A percentile compares a stretch with the other conserved stretches of the same genome.
Conservation (phyloP, 192 early-diverging fungal species). For the Coemansia sp. region DNA sequence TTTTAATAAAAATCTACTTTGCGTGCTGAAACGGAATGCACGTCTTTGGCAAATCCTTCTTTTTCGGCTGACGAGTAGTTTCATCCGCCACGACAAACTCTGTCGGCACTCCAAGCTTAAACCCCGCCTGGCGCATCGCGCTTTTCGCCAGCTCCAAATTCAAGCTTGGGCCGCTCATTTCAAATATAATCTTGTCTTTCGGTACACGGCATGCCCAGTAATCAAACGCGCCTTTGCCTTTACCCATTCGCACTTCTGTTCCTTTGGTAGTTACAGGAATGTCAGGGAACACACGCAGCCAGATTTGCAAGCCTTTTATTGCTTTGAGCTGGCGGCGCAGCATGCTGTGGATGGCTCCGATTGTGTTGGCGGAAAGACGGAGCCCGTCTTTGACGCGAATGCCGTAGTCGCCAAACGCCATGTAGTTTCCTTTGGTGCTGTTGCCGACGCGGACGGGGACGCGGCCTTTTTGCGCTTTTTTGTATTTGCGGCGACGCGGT, state of each 20-base stretch:
- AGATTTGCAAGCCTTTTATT: slow-evolving; percentile 84
- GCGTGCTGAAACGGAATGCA: slow-evolving; percentile 49
- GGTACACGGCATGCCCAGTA: slow-evolving; percentile 91
- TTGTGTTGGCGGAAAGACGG: slow-evolving; percentile 77
- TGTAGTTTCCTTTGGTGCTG: slow-evolving; percentile 82
- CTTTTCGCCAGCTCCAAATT: slow-evolving; percentile 65
- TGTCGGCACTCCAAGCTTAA: slow-evolving; percentile 47
- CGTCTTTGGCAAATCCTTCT: slow-evolving; percentile 41
- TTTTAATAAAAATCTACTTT: slow-evolving; percentile 40
- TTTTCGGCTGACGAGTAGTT: slow-evolving; percentile 46
- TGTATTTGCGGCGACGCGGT: slow-evolving; percentile 77
- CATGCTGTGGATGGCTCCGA: slow-evolving; percentile 72
- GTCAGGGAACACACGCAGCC: slow-evolving; percentile 88
- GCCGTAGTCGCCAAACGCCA: slow-evolving; percentile 91
- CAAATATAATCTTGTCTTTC: slow-evolving; percentile 86
- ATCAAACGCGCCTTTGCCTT: slow-evolving; percentile 93
- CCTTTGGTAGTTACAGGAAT: slow-evolving; percentile 91
- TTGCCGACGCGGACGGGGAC: slow-evolving; percentile 79
- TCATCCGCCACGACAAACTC: slow-evolving; percentile 47
- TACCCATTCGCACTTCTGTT: slow-evolving; percentile 94
- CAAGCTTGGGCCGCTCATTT: slow-evolving; percentile 75
- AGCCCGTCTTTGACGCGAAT: slow-evolving; percentile 83
- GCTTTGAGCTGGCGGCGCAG: slow-evolving; percentile 79
- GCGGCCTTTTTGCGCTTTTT: slow-evolving; percentile 89
- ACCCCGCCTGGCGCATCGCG: slow-evolving; percentile 47